Base-by-base conservation (phyloP, 2,329 filamentous ascomycete genomes). In the Allantophomopsis cytisporea region DNA sequence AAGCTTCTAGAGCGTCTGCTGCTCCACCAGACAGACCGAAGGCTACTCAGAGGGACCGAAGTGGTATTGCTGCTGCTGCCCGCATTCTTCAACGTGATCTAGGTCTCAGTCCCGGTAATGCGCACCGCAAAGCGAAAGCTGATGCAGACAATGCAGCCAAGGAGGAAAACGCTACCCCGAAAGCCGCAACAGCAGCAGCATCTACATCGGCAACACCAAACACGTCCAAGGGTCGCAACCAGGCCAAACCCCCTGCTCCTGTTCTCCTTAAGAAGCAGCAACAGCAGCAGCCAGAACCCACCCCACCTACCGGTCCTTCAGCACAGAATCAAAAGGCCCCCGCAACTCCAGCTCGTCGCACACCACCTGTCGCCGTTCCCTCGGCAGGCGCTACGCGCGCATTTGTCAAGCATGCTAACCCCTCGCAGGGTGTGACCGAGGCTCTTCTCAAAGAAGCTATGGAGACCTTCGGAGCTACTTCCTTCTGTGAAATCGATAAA, bases 341-440 rank as follows among this genome's bases (percentile, higher is more conserved):
- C 47, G 46, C 21, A n/a, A 21, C 47, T 2, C 37, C 45, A 35
- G 33, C 47, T 31, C 45, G 52, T 35, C 61, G 64, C 38, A 47
- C 49, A 34, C 41, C 48, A 39, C 31, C 41, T 36, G 40, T 47
- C 43, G 39, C 47, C 47, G 40, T 43, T 8, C 56, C 60, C 17
- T 60, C 60, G 3, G 45, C 65, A 1, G 68, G 71, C 8, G 70
- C 70, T 7, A 74, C 71, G 13, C 80, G 83, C 37, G 82, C 78
- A 15, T 88, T 88, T 53, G 65, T 88, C 44, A 88, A 88, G 58
- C 81, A 87, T 50, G 82, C 80, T 38, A 94, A 93, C 54, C 76
- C 85, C 10, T 91, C 87, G 0, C 89, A 95, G 55, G 89, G 89
- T 12, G 83, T 95, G 36, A 95, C 86, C 0, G 89, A 95, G 54